phyloP scores from a whole-genome alignment of 345 rosid species.

The Hypericum perforatum region DNA sequence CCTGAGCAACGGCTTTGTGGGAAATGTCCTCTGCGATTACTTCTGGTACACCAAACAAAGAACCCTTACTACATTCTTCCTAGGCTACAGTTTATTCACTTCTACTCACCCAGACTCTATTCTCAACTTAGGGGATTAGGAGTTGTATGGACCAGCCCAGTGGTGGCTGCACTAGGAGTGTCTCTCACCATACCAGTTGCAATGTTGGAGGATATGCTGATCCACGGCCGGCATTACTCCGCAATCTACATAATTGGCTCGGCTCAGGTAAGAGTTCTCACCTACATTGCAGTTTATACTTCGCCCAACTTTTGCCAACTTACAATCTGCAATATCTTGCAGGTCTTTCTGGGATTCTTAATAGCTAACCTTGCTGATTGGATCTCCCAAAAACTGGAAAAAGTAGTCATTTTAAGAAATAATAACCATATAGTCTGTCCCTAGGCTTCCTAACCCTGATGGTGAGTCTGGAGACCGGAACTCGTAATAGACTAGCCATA shows the following conservation, averaged over 20 bases:
- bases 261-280: conserved; percentile 17
- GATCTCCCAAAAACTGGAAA: conserved; percentile 13
- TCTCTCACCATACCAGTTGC: conserved; percentile 39
- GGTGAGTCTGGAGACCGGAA: too few species aligned
- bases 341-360: conserved; percentile 33
- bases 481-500: too few species aligned
- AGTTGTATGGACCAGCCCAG: conserved; percentile 38
- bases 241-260: conserved; percentile 25
- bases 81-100: too few species aligned
- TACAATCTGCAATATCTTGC: not conserved
- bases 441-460: too few species aligned
- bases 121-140: conserved; percentile 26
- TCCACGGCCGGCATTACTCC: conserved; percentile 30
- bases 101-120: too few species aligned
- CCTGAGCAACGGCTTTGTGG: conserved; percentile 26
- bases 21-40: conserved; percentile 32
- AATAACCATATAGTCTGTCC: too few species aligned
- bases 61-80: too few species aligned
- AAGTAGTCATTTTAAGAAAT: too few species aligned
- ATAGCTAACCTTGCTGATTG: conserved; percentile 26
- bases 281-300: not conserved
- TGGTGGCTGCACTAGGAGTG: conserved; percentile 33
- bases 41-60: conserved; percentile 22
- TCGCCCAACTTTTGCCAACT: not conserved
- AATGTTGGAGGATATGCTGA: conserved; percentile 34